Evolutionary conservation across 441 rosid genomes (phyloP).

Genomic region (Populus hybrid): DNA sequence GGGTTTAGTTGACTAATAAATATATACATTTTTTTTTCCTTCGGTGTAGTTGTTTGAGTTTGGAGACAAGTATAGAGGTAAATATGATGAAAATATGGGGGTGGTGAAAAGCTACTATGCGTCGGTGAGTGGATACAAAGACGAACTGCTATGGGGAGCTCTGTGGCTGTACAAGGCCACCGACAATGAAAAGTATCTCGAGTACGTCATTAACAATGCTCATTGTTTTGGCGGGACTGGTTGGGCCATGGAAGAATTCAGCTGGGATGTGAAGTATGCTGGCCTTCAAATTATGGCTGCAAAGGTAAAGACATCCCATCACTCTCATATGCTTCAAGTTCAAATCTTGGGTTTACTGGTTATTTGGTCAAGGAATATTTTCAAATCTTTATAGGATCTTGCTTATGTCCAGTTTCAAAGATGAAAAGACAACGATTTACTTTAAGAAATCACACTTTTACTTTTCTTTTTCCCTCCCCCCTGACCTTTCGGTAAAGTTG

Average conservation of each 20-base stretch:
- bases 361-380: slow-evolving; percentile 6
- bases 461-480: slow-evolving; percentile 14
- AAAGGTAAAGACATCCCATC: slow-evolving; percentile 41
- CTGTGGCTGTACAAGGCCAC: slow-evolving; percentile 95
- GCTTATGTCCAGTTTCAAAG: slow-evolving; percentile 21
- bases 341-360: slow-evolving; percentile 4
- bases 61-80: slow-evolving; percentile 76
- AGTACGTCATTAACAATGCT: slow-evolving; percentile 63
- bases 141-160: slow-evolving; percentile 94
- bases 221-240: slow-evolving; percentile 73
- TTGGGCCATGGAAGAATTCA: slow-evolving; percentile 94
- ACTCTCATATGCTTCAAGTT: not conserved
- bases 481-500: slow-evolving; percentile 3
- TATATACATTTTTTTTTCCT: not conserved
- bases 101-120: slow-evolving; percentile 85
- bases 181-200: slow-evolving; percentile 64
- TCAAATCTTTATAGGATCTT: not conserved
- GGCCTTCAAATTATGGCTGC: slow-evolving; percentile 83
- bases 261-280: slow-evolving; percentile 98
- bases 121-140: slow-evolving; percentile 96
- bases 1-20: not conserved
- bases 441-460: slow-evolving; percentile 19
- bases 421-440: slow-evolving; percentile 16
- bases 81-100: slow-evolving; percentile 67
- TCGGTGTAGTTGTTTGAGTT: slow-evolving; percentile 75